Percentiles rank a stretch among this genome's conserved stretches.
Evolutionary conservation across 1,284 basidiomycete species (phyloP).

Genomic region (Volvariella surrecta): DNA sequence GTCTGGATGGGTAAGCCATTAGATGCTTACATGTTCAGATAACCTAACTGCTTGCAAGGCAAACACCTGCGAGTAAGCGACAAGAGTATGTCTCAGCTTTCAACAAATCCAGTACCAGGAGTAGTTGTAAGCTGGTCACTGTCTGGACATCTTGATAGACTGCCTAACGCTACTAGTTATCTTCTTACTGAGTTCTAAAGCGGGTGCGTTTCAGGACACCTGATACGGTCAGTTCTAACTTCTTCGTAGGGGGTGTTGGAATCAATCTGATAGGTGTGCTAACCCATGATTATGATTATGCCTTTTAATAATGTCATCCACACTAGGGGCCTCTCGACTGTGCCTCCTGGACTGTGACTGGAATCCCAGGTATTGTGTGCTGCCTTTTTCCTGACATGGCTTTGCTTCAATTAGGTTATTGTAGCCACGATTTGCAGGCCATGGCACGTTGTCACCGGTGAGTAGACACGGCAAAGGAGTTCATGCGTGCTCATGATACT

Average conservation of each 20-base stretch:
- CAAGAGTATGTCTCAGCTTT: conserved; percentile 80
- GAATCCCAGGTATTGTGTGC: conserved; percentile 87
- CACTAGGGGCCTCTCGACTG: conserved; percentile 70
- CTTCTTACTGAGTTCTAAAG: conserved; percentile 92
- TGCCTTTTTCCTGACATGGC: conserved; percentile 1
- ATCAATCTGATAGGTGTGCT: conserved; percentile 73
- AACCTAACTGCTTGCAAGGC: conserved; percentile 31
- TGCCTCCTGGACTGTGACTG: conserved; percentile 91
- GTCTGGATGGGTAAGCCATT: conserved; percentile 75
- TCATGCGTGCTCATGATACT: too few species aligned
- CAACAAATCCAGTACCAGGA: conserved; percentile 65
- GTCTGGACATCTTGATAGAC: conserved; percentile 3
- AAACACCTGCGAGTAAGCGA: conserved; percentile 72
- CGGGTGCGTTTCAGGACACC: conserved; percentile 36
- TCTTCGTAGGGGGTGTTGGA: conserved; percentile 70
- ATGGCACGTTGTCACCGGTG: conserved; percentile 97
- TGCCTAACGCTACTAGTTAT: conserved; percentile 48
- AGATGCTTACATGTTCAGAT: conserved; percentile 5
- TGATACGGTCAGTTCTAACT: neutral
- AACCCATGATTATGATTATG: neutral
- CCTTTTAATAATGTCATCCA: neutral
- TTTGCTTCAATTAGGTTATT: conserved; percentile 3
- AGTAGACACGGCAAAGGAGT: too few species aligned
- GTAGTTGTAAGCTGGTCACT: conserved; percentile 48
- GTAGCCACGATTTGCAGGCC: conserved; percentile 85